Evolutionary conservation across 306 rosid genomes (phyloP).

Genomic region (Dalbergia cochinchinensis): DNA sequence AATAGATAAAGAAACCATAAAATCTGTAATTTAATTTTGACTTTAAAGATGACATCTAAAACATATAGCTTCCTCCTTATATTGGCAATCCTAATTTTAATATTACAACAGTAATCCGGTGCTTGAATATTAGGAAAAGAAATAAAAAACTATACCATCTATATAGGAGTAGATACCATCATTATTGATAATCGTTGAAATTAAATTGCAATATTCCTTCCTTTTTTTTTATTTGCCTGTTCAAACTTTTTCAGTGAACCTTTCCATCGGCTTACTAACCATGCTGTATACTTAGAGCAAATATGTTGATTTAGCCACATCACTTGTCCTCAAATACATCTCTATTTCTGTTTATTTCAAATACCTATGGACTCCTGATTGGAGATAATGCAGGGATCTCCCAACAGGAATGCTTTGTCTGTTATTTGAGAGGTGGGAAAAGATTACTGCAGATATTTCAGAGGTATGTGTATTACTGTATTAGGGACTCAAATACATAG

Average conservation of each 20-base stretch:
- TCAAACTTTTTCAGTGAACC: conserved; percentile 12
- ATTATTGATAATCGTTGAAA: conserved; percentile 3
- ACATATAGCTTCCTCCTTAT: conserved; percentile 22
- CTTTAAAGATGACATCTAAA: conserved; percentile 14
- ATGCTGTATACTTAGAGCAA: not conserved
- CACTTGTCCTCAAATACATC: not conserved
- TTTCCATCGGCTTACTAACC: not conserved
- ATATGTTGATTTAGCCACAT: conserved; percentile 29
- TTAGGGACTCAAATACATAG: not conserved
- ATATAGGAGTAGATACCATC: conserved; percentile 6
- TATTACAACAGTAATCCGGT: conserved; percentile 6
- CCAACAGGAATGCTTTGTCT: conserved; percentile 63
- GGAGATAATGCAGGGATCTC: conserved; percentile 74
- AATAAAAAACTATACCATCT: conserved; percentile 6
- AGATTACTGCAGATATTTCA: conserved; percentile 58
- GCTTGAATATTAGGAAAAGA: conserved; percentile 29
- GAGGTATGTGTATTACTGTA: conserved; percentile 61
- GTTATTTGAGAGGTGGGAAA: conserved; percentile 79
- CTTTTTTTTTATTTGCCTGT: conserved; percentile 1
- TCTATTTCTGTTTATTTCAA: conserved; percentile 31
- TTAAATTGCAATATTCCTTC: conserved; percentile 30
- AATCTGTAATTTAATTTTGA: conserved; percentile 5
- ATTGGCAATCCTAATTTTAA: not conserved
- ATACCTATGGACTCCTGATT: conserved; percentile 35
- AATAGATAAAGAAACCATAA: conserved; percentile 33